Evolutionary conservation across 768 basidiomycete genomes (phyloP).

Genomic region (Russula virescens): DNA sequence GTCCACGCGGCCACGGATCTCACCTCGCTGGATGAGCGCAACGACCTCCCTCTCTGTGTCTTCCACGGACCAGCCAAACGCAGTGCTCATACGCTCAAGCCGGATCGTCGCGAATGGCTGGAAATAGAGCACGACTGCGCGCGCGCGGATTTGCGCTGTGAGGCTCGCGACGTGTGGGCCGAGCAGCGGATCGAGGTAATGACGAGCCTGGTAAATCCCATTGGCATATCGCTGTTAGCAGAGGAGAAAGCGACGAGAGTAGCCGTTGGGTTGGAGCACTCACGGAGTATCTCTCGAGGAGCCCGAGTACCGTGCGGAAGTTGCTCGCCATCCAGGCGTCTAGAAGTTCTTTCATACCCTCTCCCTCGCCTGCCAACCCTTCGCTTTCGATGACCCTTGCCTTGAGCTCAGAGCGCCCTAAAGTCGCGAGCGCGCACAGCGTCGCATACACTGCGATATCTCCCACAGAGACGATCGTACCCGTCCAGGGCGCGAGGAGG

Average conservation of each 20-base stretch:
- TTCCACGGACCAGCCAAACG: constrained; percentile 77
- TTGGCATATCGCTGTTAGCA: not conserved
- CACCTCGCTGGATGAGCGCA: constrained; percentile 65
- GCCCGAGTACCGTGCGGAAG: constrained; percentile 76
- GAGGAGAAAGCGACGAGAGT: not conserved
- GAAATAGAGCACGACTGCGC: constrained; percentile 83
- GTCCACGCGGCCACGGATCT: constrained; percentile 80
- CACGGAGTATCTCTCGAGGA: constrained; percentile 65
- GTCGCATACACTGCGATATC: constrained; percentile 88
- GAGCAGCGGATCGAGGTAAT: constrained; percentile 75
- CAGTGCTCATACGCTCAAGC: constrained; percentile 74
- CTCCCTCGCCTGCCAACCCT: constrained; percentile 20
- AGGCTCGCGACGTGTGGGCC: constrained; percentile 59
- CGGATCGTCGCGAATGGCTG: constrained; percentile 83
- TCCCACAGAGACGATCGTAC: constrained; percentile 71
- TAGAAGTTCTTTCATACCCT: constrained; percentile 60
- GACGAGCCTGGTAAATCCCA: constrained; percentile 50
- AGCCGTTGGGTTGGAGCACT: constrained; percentile 28
- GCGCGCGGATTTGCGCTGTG: constrained; percentile 63
- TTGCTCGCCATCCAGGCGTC: constrained; percentile 82
- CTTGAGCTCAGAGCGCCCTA: constrained; percentile 66
- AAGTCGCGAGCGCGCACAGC: constrained; percentile 75
- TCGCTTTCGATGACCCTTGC: constrained; percentile 48
- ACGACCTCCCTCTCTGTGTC: constrained; percentile 73
- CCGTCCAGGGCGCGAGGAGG: constrained; percentile 73